Evolutionary conservation across 495 filamentous ascomycete genomes (phyloP).

Genomic region (Aspergillus campestris): DNA sequence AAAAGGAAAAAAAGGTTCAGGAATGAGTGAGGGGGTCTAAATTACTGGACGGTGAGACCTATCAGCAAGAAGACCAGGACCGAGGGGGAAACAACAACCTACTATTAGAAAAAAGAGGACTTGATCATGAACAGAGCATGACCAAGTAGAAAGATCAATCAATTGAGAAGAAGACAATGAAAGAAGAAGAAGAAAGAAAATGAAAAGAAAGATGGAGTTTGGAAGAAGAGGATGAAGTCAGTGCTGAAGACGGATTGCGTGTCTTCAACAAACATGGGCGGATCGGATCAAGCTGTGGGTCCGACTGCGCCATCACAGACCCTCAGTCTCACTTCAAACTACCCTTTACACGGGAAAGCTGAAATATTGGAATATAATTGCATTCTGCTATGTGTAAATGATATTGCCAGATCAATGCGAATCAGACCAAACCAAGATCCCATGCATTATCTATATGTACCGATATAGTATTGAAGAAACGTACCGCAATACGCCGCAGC

Average conservation of each 20-base stretch:
- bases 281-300: conserved; percentile 15
- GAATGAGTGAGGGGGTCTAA: too few relatives aligned
- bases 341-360: too few relatives aligned
- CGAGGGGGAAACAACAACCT: background rate
- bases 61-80: conserved; percentile 1
- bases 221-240: background rate
- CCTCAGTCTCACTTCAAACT: too few relatives aligned
- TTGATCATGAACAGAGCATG: conserved; percentile 13
- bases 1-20: conserved; percentile 23
- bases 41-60: background rate
- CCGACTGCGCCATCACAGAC: conserved; percentile 1
- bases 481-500: too few relatives aligned
- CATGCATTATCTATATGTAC: too few relatives aligned
- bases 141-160: conserved; percentile 1
- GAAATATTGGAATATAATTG: too few relatives aligned
- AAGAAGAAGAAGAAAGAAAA: background rate
- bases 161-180: background rate
- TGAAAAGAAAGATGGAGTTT: background rate
- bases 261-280: conserved; percentile 13
- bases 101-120: background rate
- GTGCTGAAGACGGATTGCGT: conserved; percentile 15
- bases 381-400: too few relatives aligned
- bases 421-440: too few relatives aligned
- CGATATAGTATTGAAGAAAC: too few relatives aligned
- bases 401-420: too few relatives aligned